phyloP scores from a whole-genome alignment of 139 green algal species.

The Pycnococcus provasolii region DNA sequence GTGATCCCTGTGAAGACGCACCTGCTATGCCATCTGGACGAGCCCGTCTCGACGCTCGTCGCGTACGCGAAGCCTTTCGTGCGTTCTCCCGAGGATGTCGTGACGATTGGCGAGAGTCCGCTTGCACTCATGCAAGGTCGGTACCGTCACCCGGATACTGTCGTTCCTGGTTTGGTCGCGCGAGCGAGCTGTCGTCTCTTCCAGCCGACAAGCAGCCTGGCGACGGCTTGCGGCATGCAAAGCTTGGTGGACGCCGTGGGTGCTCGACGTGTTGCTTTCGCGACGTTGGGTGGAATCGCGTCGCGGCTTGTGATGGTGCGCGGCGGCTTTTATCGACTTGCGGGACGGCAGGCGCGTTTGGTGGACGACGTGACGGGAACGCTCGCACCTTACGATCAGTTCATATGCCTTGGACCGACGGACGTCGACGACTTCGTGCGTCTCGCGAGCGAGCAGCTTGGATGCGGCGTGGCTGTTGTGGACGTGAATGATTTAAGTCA shows the following conservation, averaged over 20 bases:
- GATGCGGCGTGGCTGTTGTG: constrained; percentile 24
- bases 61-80: constrained; percentile 18
- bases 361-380: constrained; percentile 33
- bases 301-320: constrained; percentile 25
- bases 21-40: constrained; percentile 45
- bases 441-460: constrained; percentile 6
- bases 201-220: constrained; percentile 36
- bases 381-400: constrained; percentile 37
- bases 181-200: constrained; percentile 30
- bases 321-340: constrained; percentile 37
- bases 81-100: constrained; percentile 19
- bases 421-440: constrained; percentile 2
- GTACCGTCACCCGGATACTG: constrained; percentile 28
- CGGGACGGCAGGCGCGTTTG: constrained; percentile 32
- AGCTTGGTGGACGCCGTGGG: constrained; percentile 36
- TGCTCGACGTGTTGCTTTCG: constrained; percentile 24
- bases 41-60: constrained; percentile 25
- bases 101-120: constrained; percentile 34
- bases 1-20: constrained; percentile 35
- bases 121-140: constrained; percentile 38
- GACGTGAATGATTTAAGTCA: constrained; percentile 39
- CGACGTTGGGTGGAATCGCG: constrained; percentile 19
- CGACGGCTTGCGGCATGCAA: constrained; percentile 42
- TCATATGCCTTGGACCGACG: constrained; percentile 31
- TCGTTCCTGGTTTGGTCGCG: constrained; percentile 23